Evolutionary conservation across 2,329 filamentous ascomycete species (phyloP).

Genomic region (Macrophomina phaseolina): DNA sequence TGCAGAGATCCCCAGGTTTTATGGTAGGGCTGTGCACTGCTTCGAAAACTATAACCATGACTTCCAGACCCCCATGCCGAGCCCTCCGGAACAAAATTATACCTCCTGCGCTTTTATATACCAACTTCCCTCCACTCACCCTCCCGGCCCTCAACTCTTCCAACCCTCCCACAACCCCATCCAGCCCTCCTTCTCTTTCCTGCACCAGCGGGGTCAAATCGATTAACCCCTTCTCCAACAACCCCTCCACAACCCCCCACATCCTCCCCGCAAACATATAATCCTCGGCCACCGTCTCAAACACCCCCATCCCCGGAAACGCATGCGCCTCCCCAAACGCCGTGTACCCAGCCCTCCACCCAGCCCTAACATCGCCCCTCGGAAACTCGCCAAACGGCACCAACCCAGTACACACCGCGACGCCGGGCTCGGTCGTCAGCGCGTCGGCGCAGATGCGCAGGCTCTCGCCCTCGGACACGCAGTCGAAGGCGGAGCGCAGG

Average conservation of each 20-base stretch:
- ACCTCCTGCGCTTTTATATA: slow-evolving; percentile 31
- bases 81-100: too few relatives aligned
- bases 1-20: too few relatives aligned
- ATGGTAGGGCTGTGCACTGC: too few relatives aligned
- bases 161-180: slow-evolving; percentile 39
- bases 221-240: slow-evolving; percentile 39
- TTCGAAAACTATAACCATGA: too few relatives aligned
- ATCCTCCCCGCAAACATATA: slow-evolving; percentile 39
- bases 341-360: slow-evolving; percentile 51
- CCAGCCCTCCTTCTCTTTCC: slow-evolving; percentile 36
- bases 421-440: slow-evolving; percentile 37
- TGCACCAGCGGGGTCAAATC: slow-evolving; percentile 38
- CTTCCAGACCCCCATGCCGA: too few relatives aligned
- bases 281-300: slow-evolving; percentile 33
- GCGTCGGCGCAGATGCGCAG: slow-evolving; percentile 48
- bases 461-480: slow-evolving; percentile 50
- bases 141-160: slow-evolving; percentile 40
- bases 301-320: neutral
- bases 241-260: slow-evolving; percentile 33
- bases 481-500: slow-evolving; percentile 56
- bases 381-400: slow-evolving; percentile 43
- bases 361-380: slow-evolving; percentile 51
- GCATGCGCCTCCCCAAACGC: slow-evolving; percentile 48
- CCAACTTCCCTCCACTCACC: slow-evolving; percentile 43
- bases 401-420: slow-evolving; percentile 48